A percentile compares a stretch with the other conserved stretches of the same genome.
These are phyloP conservation scores for Crithidia fasciculata DNA, from an alignment of 208 protist species.

Conservation along the genomic window DNA sequence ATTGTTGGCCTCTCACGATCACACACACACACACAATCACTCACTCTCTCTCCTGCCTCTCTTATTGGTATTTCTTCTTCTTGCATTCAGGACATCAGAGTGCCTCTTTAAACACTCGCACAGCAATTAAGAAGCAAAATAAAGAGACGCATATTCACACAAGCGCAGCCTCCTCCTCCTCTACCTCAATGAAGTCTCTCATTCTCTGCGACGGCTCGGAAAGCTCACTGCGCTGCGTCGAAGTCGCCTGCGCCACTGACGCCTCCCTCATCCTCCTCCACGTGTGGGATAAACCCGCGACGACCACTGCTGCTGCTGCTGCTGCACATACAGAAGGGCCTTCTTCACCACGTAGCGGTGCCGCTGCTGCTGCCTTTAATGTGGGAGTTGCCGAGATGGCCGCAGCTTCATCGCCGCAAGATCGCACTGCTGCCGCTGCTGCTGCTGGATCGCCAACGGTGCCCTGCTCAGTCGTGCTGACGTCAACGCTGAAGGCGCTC, in stretches of 20 bases:
- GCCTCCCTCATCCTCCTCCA: constrained; percentile 73
- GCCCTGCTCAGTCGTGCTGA: constrained; percentile 43
- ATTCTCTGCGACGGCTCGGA: constrained; percentile 84
- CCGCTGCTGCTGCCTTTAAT: background rate
- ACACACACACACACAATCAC: no score
- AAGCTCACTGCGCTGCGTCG: constrained; percentile 64
- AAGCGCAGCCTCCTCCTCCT: no score
- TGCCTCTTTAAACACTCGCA: no score
- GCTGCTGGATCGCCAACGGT: background rate
- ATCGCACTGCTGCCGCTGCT: background rate
- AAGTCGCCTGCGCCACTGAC: constrained; percentile 66
- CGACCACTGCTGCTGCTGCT: background rate
- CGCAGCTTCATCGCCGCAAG: background rate
- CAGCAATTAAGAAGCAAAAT: no score
- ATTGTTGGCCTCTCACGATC: no score
- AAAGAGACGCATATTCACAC: no score
- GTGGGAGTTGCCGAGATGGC: background rate
- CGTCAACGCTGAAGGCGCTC: constrained; percentile 44
- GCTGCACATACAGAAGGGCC: background rate
- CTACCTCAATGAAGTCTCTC: constrained; percentile 27
- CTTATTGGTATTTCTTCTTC: no score
- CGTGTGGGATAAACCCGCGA: constrained; percentile 42
- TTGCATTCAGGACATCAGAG: no score
- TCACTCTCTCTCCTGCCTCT: no score
- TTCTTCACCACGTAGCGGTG: background rate